Percentiles rank a stretch among this genome's conserved stretches.
Evolutionary conservation across 2,329 filamentous ascomycete genomes (phyloP).

Genomic region (Pseudogymnoascus sp.): DNA sequence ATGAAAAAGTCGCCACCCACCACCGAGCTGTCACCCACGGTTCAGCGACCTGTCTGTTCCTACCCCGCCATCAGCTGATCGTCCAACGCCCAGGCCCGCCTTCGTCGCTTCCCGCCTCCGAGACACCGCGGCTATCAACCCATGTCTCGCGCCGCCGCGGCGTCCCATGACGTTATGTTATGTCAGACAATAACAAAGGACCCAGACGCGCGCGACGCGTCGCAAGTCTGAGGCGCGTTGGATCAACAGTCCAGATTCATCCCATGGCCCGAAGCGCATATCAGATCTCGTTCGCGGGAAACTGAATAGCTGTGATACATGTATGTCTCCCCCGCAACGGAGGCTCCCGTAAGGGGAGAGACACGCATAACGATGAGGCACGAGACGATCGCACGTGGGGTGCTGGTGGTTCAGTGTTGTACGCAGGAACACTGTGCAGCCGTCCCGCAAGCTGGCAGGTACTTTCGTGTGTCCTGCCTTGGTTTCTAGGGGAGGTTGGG

Average conservation of each 20-base stretch:
- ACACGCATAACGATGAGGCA: neutral
- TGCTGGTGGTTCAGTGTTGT: neutral
- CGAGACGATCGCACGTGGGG: slow-evolving; percentile 2
- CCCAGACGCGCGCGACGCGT: neutral
- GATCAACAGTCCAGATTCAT: neutral
- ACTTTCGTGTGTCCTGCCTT: neutral
- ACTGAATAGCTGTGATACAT: neutral
- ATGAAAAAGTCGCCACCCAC: neutral
- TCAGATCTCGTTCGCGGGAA: neutral
- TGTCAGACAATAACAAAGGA: neutral
- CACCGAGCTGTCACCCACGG: neutral
- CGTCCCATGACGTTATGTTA: neutral
- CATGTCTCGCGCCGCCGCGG: neutral
- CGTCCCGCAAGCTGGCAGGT: neutral
- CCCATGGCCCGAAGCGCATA: neutral
- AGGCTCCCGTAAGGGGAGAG: neutral
- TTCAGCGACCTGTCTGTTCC: neutral
- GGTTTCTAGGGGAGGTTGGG: neutral
- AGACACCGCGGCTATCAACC: slow-evolving; percentile 2
- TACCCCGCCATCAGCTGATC: slow-evolving; percentile 1
- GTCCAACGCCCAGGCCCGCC: neutral
- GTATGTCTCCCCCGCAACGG: neutral
- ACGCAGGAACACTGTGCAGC: neutral
- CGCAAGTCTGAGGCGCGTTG: neutral
- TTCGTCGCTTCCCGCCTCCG: neutral